Evolutionary conservation across 2,329 filamentous ascomycete species (phyloP), one percentile per base, ranked within the genome.

Genomic region (Rhytidhysteron rufulum): DNA sequence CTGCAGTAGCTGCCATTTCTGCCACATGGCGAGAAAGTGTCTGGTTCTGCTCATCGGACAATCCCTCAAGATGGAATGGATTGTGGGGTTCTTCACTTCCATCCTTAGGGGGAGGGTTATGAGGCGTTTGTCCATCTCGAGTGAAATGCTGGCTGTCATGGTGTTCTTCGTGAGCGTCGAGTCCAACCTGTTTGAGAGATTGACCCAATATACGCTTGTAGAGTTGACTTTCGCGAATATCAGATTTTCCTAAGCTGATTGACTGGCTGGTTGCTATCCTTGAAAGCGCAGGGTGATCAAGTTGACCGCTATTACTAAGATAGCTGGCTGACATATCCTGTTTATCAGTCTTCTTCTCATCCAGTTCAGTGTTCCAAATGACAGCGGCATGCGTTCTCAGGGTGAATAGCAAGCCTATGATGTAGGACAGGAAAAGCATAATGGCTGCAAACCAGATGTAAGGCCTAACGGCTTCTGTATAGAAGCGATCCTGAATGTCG

Each of bases 131-230:
- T 8, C 50, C 52, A 15, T 53, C 58, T n/a, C 45, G 43, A 22
- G 49, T 58, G 31, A 5, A n/a, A 22, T 24, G 45, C 19, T 36
- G 20, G 5, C 41, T 60, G 52, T 43, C 70, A 60, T 32, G 70
- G 63, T 33, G 60, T 15, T 73, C 67, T 20, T 75, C 73, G n/a
- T 73, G 69, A 29, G 76, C 75, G 4, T 75, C 65, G 31, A 95
- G 68, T 1, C 89, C 90, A 44, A 86, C 83, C 55, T 95, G 87
- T 57, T 85, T 88, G 49, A 96, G 69, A 4, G 90, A 94, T 66
- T 96, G 90, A 4, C 88, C 89, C 4, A 97, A 73, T 47, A 97
- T 95, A 41, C 89, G 85, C 66, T 93, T 95, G 69, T 97, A 97
- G 19, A 97, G 72, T 50, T 89, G 83, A 30, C 88, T 88, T 41